A percentile compares a stretch with the other conserved stretches of the same genome.
Evolutionary conservation across 139 green algal species (phyloP).

Genomic region (Tetradesmus obliquus): DNA sequence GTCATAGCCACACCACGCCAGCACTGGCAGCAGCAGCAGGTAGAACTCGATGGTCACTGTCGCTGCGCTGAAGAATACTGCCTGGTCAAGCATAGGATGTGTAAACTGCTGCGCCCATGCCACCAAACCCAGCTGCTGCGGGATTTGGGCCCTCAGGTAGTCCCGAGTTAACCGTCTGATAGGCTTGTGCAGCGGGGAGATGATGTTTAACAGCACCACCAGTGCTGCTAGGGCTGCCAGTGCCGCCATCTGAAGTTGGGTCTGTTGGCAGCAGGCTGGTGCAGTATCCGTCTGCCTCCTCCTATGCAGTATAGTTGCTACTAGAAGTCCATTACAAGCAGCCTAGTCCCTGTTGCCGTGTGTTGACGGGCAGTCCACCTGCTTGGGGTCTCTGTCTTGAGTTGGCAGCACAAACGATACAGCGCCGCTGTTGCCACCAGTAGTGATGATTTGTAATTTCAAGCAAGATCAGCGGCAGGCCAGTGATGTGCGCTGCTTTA

Average conservation of each 20-base stretch:
- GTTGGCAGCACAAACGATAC: neutral
- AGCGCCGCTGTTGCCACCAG: neutral
- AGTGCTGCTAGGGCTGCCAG: neutral
- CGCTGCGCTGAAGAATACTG: conserved; percentile 2
- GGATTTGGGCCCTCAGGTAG: neutral
- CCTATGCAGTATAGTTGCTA: neutral
- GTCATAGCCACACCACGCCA: conserved; percentile 22
- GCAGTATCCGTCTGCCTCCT: neutral
- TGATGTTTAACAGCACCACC: neutral
- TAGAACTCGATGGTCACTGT: conserved; percentile 44
- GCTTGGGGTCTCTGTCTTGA: neutral
- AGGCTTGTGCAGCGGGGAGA: conserved; percentile 17
- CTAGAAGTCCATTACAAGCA: neutral
- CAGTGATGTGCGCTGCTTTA: neutral
- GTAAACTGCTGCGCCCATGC: neutral
- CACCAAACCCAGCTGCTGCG: conserved; percentile 1
- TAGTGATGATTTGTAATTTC: neutral
- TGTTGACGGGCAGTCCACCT: neutral
- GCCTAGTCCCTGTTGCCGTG: neutral
- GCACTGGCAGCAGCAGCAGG: conserved; percentile 2
- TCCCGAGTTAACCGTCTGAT: neutral
- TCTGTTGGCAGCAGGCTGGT: neutral
- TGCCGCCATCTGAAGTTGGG: neutral
- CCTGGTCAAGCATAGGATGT: conserved; percentile 1
- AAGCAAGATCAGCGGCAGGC: neutral